Conservation (phyloP, 1,284 basidiomycete genomes). For the Ustilago loliicola region DNA sequence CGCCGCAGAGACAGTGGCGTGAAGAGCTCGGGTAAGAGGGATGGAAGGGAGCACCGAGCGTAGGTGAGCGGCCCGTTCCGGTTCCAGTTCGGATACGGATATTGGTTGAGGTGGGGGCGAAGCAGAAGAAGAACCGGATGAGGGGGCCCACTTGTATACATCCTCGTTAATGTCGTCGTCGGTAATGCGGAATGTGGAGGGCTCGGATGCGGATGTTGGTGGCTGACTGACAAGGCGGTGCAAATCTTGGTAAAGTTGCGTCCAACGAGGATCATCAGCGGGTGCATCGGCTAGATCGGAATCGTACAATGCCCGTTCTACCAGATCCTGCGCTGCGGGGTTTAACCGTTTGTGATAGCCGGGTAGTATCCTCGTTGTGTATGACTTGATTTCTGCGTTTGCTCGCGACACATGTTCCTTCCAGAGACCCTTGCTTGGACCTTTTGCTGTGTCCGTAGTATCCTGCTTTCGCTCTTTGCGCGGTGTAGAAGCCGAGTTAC, state of each 20-base stretch:
- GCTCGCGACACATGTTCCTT: background rate
- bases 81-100: background rate
- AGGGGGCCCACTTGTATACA: slow-evolving; percentile 19
- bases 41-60: slow-evolving; percentile 2
- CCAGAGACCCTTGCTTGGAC: background rate
- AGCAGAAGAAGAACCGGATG: background rate
- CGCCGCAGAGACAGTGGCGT: slow-evolving; percentile 5
- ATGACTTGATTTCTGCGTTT: slow-evolving; percentile 13
- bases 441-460: background rate
- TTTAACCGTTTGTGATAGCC: slow-evolving; percentile 18
- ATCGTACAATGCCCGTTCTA: slow-evolving; percentile 30
- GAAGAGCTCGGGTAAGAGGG: slow-evolving; percentile 12
- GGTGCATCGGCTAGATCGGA: slow-evolving; percentile 18
- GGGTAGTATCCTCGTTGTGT: slow-evolving; percentile 15
- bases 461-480: slow-evolving; percentile 6
- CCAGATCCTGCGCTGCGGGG: slow-evolving; percentile 27
- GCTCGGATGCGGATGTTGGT: background rate
- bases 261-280: slow-evolving; percentile 29
- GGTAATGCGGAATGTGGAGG: background rate
- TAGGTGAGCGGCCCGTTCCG: background rate
- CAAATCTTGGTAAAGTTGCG: slow-evolving; percentile 25
- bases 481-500: background rate
- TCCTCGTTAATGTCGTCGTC: background rate
- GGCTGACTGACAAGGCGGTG: slow-evolving; percentile 11
- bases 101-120: background rate